Base-by-base conservation (phyloP, 768 basidiomycete genomes). In the Trametes sanguinea region DNA sequence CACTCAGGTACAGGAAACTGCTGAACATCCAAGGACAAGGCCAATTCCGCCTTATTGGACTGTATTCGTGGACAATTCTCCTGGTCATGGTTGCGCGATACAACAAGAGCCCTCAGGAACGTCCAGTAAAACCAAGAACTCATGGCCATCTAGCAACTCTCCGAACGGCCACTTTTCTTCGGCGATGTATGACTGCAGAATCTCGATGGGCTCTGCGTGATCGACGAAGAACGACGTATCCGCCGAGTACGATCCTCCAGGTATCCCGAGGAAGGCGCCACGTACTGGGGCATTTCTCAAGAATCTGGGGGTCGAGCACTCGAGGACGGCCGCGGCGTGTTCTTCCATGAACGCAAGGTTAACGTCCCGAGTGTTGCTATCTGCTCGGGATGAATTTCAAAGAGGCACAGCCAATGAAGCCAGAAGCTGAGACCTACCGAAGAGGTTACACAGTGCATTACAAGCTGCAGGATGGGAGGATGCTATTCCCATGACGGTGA, bases 381-480 rank as follows among this genome's bases (percentile, higher is more conserved):
- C 51, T 53, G 37, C 35, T n/a, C 3, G 2, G 40, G 13, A 22
- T 22, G 22, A 22, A 22, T 22, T 22, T 22, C 22, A 22, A 22
- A 22, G 22, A 22, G 22, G 22, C 22, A 22, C 22, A 22, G 22
- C 22, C 22, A 32, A 16, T 10, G 46, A 43, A 37, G 11, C 2
- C 8, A 11, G 32, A 7, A 35, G 14, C 2, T 13, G 35, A 60
- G 65, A 55, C 65, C 6, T 65, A 74, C 75, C 14, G 11, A 51
- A 39, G 39, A 70, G 69, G 37, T 75, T 77, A 13, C 72, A 61
- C 3, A 76, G 56, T 0, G 69, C 72, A 44, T 58, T 46, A 6
- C 71, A 69, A 0, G 76, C 69, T 3, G 73, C 72, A 2, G 73
- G 72, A 37, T 73, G 75, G 1, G 76, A 74, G 0, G 76, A 76